These are phyloP conservation scores for Cryptosporidium baileyi DNA, from an alignment of 169 alveolate species.

Conservation along the genomic window DNA sequence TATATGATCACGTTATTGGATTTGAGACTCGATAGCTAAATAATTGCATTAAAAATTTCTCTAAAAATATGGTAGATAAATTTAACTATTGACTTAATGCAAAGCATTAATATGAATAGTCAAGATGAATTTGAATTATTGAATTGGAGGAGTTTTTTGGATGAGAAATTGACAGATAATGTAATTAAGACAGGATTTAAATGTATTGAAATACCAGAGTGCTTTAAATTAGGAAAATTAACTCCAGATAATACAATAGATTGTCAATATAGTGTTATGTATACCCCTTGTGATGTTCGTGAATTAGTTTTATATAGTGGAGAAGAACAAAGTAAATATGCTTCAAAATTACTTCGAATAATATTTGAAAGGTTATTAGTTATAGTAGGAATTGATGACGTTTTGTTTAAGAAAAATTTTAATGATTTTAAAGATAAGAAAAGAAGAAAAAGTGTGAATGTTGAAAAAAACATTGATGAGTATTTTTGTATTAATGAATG, in stretches of 20 bases:
- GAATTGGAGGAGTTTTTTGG: slow-evolving; percentile 21
- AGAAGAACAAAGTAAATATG: slow-evolving; percentile 6
- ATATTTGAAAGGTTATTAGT: slow-evolving; percentile 20
- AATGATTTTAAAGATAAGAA: not conserved
- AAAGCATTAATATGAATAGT: not conserved
- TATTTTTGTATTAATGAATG: not conserved
- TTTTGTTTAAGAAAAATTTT: not conserved
- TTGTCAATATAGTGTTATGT: slow-evolving; percentile 51
- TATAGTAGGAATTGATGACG: slow-evolving; percentile 8
- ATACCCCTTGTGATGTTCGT: slow-evolving; percentile 50
- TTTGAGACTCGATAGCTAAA: no score
- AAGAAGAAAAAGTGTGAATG: not conserved
- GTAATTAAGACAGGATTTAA: slow-evolving; percentile 8
- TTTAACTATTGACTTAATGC: no score
- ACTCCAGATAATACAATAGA: slow-evolving; percentile 4
- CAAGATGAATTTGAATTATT: not conserved
- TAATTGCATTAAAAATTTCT: no score
- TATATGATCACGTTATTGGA: no score
- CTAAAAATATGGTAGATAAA: no score
- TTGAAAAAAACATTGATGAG: not conserved
- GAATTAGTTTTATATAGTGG: slow-evolving; percentile 34
- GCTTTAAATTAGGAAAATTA: slow-evolving; percentile 14
- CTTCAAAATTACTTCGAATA: not conserved
- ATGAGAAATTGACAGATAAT: slow-evolving; percentile 8
- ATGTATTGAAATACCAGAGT: slow-evolving; percentile 21